A percentile compares a stretch with the other conserved stretches of the same genome.
phyloP scores from a whole-genome alignment of 2,329 filamentous ascomycete species.

The Orbilia quercus region DNA sequence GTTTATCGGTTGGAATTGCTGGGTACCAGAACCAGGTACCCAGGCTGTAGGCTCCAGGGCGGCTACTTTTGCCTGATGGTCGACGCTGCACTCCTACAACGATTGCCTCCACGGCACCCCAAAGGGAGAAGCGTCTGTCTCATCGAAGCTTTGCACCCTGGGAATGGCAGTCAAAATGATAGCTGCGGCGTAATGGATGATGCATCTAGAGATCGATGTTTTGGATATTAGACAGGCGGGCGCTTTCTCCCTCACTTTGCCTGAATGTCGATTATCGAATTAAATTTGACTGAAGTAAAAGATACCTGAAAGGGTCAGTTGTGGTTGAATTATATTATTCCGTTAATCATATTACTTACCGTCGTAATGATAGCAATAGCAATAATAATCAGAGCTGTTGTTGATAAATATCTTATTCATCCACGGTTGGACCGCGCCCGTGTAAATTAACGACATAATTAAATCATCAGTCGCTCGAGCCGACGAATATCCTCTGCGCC shows the following conservation, averaged over 20 bases:
- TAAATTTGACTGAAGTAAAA: no score
- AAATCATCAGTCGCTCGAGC: no score
- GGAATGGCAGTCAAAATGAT: neutral
- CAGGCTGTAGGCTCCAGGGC: slow-evolving; percentile 33
- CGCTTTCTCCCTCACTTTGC: neutral
- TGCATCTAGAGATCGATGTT: neutral
- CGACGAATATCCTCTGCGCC: no score
- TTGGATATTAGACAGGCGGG: neutral
- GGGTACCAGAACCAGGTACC: slow-evolving; percentile 12
- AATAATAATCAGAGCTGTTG: neutral
- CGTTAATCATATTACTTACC: no score
- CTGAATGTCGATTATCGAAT: no score
- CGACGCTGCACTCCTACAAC: slow-evolving; percentile 40
- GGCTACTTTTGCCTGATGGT: slow-evolving; percentile 48
- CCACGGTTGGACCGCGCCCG: neutral
- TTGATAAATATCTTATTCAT: neutral
- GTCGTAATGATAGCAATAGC: no score
- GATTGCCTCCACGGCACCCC: slow-evolving; percentile 13
- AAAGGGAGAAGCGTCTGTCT: slow-evolving; percentile 10
- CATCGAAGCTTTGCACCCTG: slow-evolving; percentile 6
- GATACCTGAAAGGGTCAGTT: no score
- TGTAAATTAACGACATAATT: neutral
- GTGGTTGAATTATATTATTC: no score
- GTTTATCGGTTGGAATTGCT: neutral
- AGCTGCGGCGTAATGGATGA: neutral